Evolutionary conservation across 225 moss, liverwort and hornwort genomes (phyloP).

Genomic region (Thuidium tamariscinum): DNA sequence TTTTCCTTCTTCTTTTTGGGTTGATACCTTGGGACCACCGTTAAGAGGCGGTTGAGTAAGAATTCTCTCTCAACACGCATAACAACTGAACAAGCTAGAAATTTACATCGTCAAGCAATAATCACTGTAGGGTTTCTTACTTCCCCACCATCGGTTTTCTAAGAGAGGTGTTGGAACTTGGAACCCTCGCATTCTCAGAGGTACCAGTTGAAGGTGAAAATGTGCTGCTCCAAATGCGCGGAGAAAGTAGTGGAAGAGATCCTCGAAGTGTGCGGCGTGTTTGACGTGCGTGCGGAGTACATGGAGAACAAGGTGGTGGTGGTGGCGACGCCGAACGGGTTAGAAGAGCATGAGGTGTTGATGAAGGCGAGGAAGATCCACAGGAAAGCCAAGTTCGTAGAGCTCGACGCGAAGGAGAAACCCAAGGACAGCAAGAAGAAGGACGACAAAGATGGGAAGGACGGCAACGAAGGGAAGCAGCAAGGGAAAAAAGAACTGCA

Average conservation of each 20-base stretch:
- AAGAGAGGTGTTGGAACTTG: background rate
- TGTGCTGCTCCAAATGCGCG: constrained; percentile 27
- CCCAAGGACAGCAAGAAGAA: background rate
- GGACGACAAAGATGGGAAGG: background rate
- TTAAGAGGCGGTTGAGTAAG: background rate
- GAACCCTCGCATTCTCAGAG: background rate
- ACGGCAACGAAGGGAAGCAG: background rate
- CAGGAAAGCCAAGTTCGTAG: constrained; percentile 6
- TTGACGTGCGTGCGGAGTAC: constrained; percentile 5
- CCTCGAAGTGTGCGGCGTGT: constrained; percentile 11
- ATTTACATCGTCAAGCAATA: background rate
- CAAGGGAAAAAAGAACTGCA: background rate
- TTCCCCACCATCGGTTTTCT: background rate
- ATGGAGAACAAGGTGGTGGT: constrained; percentile 5
- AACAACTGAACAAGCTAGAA: background rate
- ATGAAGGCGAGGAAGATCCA: constrained; percentile 8
- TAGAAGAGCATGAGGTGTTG: background rate
- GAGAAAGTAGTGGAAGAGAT: constrained; percentile 18
- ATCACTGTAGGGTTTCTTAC: background rate
- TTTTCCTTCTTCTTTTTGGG: background rate
- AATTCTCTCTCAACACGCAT: background rate
- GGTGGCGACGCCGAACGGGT: background rate
- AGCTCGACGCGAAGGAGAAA: constrained; percentile 10
- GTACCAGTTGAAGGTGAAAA: constrained; percentile 10
- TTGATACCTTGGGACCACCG: background rate